Evolutionary conservation across 306 rosid species (phyloP), one percentile per base, ranked within the genome.

Genomic region (Pterocarpus macrocarpus): DNA sequence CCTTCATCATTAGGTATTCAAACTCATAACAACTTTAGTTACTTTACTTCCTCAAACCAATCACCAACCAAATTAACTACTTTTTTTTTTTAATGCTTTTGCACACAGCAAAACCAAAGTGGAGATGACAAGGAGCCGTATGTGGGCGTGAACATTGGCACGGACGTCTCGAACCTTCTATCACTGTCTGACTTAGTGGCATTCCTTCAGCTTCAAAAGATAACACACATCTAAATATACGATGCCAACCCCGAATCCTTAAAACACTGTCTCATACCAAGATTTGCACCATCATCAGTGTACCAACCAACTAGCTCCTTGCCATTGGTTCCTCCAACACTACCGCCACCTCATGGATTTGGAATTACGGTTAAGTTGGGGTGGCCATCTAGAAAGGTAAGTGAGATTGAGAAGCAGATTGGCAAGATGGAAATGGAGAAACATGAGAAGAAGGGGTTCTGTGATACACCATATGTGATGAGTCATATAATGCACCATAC

Each of bases 271-370:
- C 91, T n/a, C 85, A 82, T 2, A 82, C 94, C 47, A 90, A 88
- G 77, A 93, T 95, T 70, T 88, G 92, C 2, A 98, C 92, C 56
- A 67, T 90, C 9, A 87, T 95, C 79, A 84, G 91, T 69, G 89
- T 95, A 8, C 99, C 99, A 16, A 95, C 93, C 71, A 93, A 95
- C 79, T 97, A 95, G 84, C 96, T 93, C 15, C 82, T 93, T 1
- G 99, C 97, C 3, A 89, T 95, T 12, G 99, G 97, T 10, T 91
- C 97, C 63, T 95, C 99, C 59, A 95, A 95, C 84, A 69, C 97
- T 62, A 89, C 97, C 8, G 99, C 99, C 5, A 98, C 96, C 15
- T 66, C 93, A 0, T 95, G 98, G 99, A 83, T 95, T 22, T 22
- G 28, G 28, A 22, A 22, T 22, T 22, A 22, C 28, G 28, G 1